Base-by-base conservation (phyloP, 495 filamentous ascomycete genomes). In the Endocarpon pusillum region DNA sequence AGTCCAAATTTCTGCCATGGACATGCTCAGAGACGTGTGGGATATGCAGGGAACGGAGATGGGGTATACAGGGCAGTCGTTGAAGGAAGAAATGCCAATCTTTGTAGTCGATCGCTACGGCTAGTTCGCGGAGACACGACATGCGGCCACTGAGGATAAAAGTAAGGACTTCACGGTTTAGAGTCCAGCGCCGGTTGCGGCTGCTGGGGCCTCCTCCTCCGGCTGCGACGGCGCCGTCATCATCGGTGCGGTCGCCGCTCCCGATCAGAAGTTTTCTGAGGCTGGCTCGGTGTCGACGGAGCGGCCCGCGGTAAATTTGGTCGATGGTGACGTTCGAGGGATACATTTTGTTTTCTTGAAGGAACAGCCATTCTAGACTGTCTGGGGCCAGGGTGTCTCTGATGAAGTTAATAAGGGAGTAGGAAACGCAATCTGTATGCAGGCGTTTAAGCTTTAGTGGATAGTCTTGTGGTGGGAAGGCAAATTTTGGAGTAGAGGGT, bases 81-180 rank as follows among this genome's bases (percentile, higher is more conserved):
- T 84, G 83, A 3, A 96, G 67, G 61, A 96, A 84, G 41, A 68
- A 77, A 59, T 96, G 87, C 84, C 86, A 96, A 45, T 93, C 81
- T 38, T 69, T 77, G 51, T 77, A 83, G 36, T 84, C 72, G 32
- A 94, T 64, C 3, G 72, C 69, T 44, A 85, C 73, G 3, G 78
- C 75, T 8, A 94, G 55, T 48, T 94, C 85, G 28, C 66, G 66
- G 23, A 94, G 50, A 35, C 66, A 71, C 3, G 58, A 64, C 82
- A 94, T 91, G 31, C 75, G 72, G 4, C 83, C 83, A 50, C 80
- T 81, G 2, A 75, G 86, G 19, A 96, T 64, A 47, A 82, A 94
- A 0, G 63, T 59, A 22, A 93, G 47, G 19, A 86, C 66, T 11
- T 84, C 78, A 10, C 75, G 67, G 36, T 62, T 75, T 28, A 86